Conservation (phyloP, 2,329 filamentous ascomycete genomes). For the Fusarium pininemorale region DNA sequence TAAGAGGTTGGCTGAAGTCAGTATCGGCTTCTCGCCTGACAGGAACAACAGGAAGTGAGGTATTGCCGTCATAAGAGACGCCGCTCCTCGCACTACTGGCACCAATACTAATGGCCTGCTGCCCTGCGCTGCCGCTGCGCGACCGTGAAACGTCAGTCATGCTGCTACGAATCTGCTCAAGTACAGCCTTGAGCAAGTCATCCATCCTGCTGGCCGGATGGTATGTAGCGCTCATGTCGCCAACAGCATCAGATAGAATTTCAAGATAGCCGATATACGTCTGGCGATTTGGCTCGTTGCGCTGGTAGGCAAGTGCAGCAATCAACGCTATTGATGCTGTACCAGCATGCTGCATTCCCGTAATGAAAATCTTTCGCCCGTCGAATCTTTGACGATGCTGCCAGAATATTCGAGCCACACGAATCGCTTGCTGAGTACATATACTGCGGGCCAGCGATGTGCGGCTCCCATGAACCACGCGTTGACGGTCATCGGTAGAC, state of each 20-base stretch:
- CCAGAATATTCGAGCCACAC: conserved; percentile 63
- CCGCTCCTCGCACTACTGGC: conserved; percentile 7
- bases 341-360: conserved; percentile 62
- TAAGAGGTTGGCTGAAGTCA: conserved; percentile 39
- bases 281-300: conserved; percentile 49
- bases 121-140: conserved; percentile 32
- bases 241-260: conserved; percentile 59
- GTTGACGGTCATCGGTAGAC: conserved; percentile 46
- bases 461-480: conserved; percentile 52
- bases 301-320: conserved; percentile 55
- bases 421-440: conserved; percentile 64
- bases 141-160: conserved; percentile 36
- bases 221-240: conserved; percentile 63
- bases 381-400: conserved; percentile 63
- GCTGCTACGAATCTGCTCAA: conserved; percentile 55
- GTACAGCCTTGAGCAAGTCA: conserved; percentile 60
- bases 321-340: conserved; percentile 64
- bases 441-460: conserved; percentile 59
- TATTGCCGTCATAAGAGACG: conserved; percentile 27
- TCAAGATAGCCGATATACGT: conserved; percentile 59
- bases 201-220: conserved; percentile 65
- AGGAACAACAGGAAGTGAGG: conserved; percentile 40
- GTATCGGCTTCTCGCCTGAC: conserved; percentile 45
- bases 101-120: neutral
- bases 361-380: conserved; percentile 59